A percentile compares a stretch with the other conserved stretches of the same genome.
phyloP scores from a whole-genome alignment of 106 monocot species.

The Apostasia shenzhenica region DNA sequence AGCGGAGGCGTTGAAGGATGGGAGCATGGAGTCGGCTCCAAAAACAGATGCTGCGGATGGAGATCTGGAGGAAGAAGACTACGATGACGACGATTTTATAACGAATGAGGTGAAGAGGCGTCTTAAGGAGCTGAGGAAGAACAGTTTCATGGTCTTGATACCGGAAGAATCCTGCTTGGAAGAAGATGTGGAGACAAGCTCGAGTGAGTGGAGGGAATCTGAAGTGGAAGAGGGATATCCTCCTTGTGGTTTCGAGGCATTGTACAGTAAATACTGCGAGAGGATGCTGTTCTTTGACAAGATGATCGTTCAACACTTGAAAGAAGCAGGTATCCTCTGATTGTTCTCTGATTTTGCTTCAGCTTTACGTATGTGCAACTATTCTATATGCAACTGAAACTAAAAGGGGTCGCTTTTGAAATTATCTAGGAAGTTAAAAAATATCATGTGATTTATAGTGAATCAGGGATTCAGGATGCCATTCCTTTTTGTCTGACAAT shows the following conservation, averaged over 20 bases:
- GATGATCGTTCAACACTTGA: constrained; percentile 46
- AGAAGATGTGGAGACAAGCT: constrained; percentile 60
- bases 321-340: constrained; percentile 43
- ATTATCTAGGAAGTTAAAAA: too few relatives aligned
- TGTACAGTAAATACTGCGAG: constrained; percentile 77
- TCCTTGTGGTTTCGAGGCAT: constrained; percentile 56
- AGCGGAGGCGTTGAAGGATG: constrained; percentile 5
- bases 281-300: constrained; percentile 88
- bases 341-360: not conserved
- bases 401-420: too few relatives aligned
- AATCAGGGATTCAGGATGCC: too few relatives aligned
- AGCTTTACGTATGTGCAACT: not conserved
- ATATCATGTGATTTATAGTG: too few relatives aligned
- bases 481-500: too few relatives aligned
- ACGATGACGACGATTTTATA: constrained; percentile 96
- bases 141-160: constrained; percentile 96
- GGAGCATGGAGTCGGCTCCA: constrained; percentile 12
- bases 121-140: constrained; percentile 92
- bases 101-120: constrained; percentile 88
- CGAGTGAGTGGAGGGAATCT: constrained; percentile 66
- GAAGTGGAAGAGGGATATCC: constrained; percentile 30
- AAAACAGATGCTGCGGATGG: constrained; percentile 6
- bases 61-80: constrained; percentile 35
- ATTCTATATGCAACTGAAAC: too few relatives aligned
- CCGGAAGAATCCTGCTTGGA: constrained; percentile 66